These are phyloP conservation scores for Pseudognaphalium luteoalbum DNA, from an alignment of 129 eudicot genomes.

Conservation along the genomic window DNA sequence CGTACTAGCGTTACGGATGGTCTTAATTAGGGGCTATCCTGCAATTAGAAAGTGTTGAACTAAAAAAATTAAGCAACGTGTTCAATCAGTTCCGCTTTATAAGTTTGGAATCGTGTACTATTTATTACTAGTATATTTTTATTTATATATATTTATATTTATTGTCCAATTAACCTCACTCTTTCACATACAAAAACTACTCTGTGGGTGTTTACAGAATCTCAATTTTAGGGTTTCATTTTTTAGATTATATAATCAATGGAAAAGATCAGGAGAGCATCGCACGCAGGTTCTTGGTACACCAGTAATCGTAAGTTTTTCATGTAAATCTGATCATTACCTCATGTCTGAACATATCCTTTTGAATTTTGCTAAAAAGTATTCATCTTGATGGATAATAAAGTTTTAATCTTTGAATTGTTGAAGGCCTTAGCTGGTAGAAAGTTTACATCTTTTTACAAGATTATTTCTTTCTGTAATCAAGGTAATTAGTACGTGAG, in stretches of 20 bases:
- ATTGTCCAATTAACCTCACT: neutral
- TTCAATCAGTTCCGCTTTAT: neutral
- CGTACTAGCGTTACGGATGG: no score
- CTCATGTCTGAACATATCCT: neutral
- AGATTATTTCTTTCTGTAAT: neutral
- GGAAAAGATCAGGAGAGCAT: conserved; percentile 78
- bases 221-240: conserved; percentile 28
- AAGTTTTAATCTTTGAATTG: neutral
- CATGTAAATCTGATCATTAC: neutral
- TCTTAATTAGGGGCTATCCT: no score
- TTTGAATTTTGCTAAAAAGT: neutral
- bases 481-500: neutral
- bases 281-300: conserved; percentile 99
- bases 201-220: conserved; percentile 1
- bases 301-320: conserved; percentile 70
- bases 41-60: no score
- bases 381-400: neutral
- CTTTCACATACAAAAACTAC: neutral
- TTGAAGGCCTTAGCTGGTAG: neutral
- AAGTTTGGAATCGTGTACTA: neutral
- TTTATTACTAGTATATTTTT: neutral
- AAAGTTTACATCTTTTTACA: neutral
- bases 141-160: no score
- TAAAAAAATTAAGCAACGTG: neutral
- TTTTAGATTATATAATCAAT: conserved; percentile 7